phyloP scores from a whole-genome alignment of 441 rosid species.

The Flueggea neowawraea region DNA sequence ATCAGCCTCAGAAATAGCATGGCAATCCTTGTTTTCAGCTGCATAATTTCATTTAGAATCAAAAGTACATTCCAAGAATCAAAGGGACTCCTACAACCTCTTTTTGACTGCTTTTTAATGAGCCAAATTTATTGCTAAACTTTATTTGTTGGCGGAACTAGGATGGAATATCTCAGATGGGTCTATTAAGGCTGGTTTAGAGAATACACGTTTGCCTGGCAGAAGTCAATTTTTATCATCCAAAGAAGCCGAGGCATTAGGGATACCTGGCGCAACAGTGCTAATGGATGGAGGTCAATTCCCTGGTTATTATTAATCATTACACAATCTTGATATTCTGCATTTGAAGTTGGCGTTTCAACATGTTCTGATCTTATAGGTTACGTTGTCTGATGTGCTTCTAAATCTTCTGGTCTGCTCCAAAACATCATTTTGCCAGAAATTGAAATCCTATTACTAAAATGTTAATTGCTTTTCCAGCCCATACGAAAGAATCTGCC shows the following conservation, averaged over 20 bases:
- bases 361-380: background rate
- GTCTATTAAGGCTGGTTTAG: constrained; percentile 71
- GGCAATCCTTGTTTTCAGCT: background rate
- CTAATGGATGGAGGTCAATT: constrained; percentile 83
- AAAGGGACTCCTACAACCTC: background rate
- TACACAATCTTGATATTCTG: background rate
- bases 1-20: background rate
- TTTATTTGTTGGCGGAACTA: constrained; percentile 16
- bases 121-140: background rate
- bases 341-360: background rate
- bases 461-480: constrained; percentile 28
- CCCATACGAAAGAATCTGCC: constrained; percentile 91
- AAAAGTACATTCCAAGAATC: background rate
- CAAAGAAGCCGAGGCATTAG: constrained; percentile 56
- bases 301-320: background rate
- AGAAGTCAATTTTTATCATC: constrained; percentile 74
- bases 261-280: constrained; percentile 58
- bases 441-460: too few relatives aligned
- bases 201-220: constrained; percentile 68
- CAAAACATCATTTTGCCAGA: too few relatives aligned
- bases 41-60: background rate
- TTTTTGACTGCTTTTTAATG: constrained; percentile 1
- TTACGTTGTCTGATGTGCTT: background rate
- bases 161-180: constrained; percentile 72
- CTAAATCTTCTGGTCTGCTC: background rate